phyloP scores from a whole-genome alignment of 768 basidiomycete genomes.

The Tricholoma sp. region DNA sequence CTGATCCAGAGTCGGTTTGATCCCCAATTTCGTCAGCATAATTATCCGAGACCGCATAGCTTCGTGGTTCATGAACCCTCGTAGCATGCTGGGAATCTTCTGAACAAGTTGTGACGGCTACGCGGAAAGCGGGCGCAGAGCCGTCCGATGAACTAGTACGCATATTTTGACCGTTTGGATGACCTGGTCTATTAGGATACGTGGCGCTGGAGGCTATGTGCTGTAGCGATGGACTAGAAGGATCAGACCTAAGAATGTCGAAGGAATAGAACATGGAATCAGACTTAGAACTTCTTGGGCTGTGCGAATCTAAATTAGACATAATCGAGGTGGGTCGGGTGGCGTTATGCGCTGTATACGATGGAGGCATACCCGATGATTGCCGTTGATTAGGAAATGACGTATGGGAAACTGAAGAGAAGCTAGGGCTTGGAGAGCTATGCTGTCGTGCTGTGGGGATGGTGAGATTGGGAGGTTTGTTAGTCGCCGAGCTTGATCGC shows the following conservation, averaged over 20 bases:
- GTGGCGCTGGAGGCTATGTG: constrained; percentile 40
- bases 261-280: constrained; percentile 28
- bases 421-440: too few relatives aligned
- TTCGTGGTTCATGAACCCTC: neutral
- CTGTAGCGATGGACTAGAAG: constrained; percentile 34
- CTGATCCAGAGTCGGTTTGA: neutral
- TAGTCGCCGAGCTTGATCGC: neutral
- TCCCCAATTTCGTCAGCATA: neutral
- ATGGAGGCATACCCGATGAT: too few relatives aligned
- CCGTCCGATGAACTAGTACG: constrained; percentile 26
- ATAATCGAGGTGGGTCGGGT: neutral
- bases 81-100: neutral
- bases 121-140: constrained; percentile 31
- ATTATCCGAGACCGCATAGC: neutral
- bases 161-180: constrained; percentile 1
- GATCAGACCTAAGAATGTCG: constrained; percentile 41
- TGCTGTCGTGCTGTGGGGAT: too few relatives aligned
- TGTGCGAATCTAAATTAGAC: neutral
- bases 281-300: neutral
- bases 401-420: too few relatives aligned
- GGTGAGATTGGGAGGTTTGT: too few relatives aligned
- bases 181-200: constrained; percentile 25
- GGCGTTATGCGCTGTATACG: neutral
- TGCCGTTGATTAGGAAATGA: too few relatives aligned
- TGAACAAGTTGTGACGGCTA: constrained; percentile 20